phyloP scores from a whole-genome alignment of 108 stramenopile genomes.

The Pseudonitzschia multiseries region DNA sequence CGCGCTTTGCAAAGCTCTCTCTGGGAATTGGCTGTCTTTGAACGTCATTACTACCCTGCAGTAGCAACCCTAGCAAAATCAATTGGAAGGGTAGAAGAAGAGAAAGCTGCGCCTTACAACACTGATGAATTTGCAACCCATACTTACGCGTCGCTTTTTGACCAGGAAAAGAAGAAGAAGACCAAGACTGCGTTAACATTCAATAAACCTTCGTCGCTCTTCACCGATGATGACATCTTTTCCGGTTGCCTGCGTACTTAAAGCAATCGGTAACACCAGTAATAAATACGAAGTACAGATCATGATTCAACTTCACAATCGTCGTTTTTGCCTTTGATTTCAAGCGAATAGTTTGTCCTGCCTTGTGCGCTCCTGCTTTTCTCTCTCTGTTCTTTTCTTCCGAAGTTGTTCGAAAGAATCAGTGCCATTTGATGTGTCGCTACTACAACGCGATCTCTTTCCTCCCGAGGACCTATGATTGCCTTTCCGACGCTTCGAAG shows the following conservation, averaged over 20 bases:
- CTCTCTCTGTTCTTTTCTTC: conserved; percentile 25
- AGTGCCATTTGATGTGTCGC: neutral
- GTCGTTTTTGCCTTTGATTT: neutral
- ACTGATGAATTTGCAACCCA: conserved; percentile 80
- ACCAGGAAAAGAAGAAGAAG: conserved; percentile 62
- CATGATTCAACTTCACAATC: neutral
- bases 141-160: conserved; percentile 86
- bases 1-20: conserved; percentile 83
- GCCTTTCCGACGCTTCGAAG: neutral
- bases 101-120: conserved; percentile 61
- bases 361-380: conserved; percentile 28
- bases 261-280: neutral
- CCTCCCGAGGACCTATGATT: neutral
- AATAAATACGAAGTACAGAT: too few species aligned
- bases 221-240: conserved; percentile 65
- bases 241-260: conserved; percentile 32
- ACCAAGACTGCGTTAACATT: conserved; percentile 69
- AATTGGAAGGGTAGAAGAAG: conserved; percentile 59
- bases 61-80: conserved; percentile 83
- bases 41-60: conserved; percentile 86
- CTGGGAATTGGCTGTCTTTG: conserved; percentile 89
- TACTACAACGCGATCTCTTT: neutral
- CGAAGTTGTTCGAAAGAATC: conserved; percentile 31
- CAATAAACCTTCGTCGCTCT: conserved; percentile 56
- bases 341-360: conserved; percentile 2